These are phyloP conservation scores for Phialophora expanda DNA, from an alignment of 2,329 filamentous ascomycete species.

Conservation along the genomic window DNA sequence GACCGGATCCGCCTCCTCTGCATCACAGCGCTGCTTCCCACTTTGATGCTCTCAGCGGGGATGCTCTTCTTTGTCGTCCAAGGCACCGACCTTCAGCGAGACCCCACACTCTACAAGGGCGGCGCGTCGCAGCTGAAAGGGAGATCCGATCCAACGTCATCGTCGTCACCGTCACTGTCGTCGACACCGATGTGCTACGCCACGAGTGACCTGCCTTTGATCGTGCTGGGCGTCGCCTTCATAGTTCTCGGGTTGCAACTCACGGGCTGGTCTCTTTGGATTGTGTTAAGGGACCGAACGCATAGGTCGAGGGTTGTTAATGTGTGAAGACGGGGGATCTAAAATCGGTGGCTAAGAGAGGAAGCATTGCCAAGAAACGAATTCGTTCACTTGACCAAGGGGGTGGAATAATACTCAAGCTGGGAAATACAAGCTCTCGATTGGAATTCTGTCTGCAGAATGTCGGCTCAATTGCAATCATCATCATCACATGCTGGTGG, in stretches of 20 bases:
- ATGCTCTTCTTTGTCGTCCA: not conserved
- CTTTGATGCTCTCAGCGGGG: not conserved
- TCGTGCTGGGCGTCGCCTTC: not conserved
- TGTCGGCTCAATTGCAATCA: constrained; percentile 2
- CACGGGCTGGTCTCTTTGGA: constrained; percentile 14
- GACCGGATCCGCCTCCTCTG: not conserved
- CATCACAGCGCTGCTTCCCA: not conserved
- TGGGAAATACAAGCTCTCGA: not conserved
- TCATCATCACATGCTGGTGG: constrained; percentile 7
- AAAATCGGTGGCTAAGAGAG: not conserved
- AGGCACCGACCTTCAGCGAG: not conserved
- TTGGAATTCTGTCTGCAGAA: not conserved
- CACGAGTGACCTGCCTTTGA: not conserved
- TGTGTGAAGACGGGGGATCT: not conserved
- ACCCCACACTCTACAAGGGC: not conserved
- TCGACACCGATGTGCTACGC: not conserved
- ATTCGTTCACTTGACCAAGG: not conserved
- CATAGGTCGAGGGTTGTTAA: not conserved
- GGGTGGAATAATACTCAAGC: not conserved
- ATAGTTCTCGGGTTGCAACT: constrained; percentile 1
- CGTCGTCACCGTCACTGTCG: not conserved
- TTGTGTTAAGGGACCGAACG: constrained; percentile 1
- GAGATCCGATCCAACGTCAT: not conserved
- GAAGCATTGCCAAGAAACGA: not conserved
- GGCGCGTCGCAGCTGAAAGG: not conserved